Percentiles rank a stretch among this genome's conserved stretches.
Evolutionary conservation across 352 stramenopile genomes (phyloP).

Genomic region (Pelagophyceae sp.): DNA sequence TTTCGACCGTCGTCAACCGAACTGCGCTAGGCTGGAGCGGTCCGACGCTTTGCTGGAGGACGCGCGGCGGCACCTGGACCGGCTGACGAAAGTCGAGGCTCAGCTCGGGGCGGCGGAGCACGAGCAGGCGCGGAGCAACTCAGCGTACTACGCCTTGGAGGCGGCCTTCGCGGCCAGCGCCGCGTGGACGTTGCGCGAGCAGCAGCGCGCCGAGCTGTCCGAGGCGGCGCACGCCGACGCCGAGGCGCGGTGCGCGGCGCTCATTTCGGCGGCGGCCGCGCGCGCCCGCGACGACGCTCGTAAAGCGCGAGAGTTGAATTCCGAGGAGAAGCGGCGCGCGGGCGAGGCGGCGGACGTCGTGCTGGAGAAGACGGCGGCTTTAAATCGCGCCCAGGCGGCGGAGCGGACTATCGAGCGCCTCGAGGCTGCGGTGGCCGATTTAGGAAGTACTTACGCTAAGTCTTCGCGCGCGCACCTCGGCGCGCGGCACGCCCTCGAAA

Average conservation of each 20-base stretch:
- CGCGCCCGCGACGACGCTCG: too few species aligned
- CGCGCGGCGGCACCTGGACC: background rate
- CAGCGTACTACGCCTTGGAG: background rate
- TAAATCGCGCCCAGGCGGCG: background rate
- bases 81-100: background rate
- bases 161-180: too few species aligned
- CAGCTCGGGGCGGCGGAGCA: background rate
- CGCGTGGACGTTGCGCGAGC: background rate
- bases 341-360: background rate
- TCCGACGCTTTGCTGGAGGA: background rate
- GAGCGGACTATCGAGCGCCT: background rate
- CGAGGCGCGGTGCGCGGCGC: too few species aligned
- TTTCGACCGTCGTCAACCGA: too few species aligned
- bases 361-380: background rate
- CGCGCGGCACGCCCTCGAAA: slow-evolving; percentile 3
- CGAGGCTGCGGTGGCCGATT: background rate
- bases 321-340: background rate
- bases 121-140: background rate
- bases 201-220: background rate
- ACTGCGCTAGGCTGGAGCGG: background rate
- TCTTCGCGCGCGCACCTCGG: background rate
- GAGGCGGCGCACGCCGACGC: background rate
- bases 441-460: background rate
- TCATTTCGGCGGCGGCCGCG: background rate
- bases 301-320: background rate